A percentile compares a stretch with the other conserved stretches of the same genome.
Conservation (phyloP, 768 basidiomycete genomes). For the Amyloporia xantha region DNA sequence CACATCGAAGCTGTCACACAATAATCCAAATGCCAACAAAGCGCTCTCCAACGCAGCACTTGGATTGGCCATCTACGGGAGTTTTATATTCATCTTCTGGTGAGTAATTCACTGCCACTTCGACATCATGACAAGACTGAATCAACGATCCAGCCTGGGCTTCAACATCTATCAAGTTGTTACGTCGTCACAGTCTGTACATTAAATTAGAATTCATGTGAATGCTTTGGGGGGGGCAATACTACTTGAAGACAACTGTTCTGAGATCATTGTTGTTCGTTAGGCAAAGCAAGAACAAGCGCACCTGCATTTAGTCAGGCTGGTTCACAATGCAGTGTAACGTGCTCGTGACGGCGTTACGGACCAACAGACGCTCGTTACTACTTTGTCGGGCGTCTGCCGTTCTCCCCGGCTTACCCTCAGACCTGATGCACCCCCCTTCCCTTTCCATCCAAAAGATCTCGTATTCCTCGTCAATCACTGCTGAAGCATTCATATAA, state of each 20-base stretch:
- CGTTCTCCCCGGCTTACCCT: constrained; percentile 21
- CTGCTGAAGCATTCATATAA: constrained; percentile 3
- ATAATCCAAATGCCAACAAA: constrained; percentile 48
- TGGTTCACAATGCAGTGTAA: no score
- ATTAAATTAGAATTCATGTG: constrained; percentile 9
- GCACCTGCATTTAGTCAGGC: background rate
- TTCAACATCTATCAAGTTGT: constrained; percentile 73
- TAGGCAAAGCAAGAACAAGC: background rate
- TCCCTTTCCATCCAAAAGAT: constrained; percentile 11
- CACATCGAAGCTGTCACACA: constrained; percentile 52
- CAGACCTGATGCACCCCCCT: constrained; percentile 26
- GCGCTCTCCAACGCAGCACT: constrained; percentile 56
- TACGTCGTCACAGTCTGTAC: constrained; percentile 17
- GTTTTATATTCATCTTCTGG: constrained; percentile 83
- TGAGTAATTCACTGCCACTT: constrained; percentile 31
- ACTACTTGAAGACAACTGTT: no score
- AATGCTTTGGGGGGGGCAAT: no score
- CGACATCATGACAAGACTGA: background rate
- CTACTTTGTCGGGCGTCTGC: background rate
- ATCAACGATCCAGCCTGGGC: constrained; percentile 44
- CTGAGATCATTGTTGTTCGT: no score
- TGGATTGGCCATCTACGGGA: constrained; percentile 68
- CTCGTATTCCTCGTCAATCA: constrained; percentile 6
- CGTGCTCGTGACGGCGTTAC: background rate
- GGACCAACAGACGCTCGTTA: background rate